Conservation (phyloP, 2,329 filamentous ascomycete species). For the Colletotrichum echinochloae region DNA sequence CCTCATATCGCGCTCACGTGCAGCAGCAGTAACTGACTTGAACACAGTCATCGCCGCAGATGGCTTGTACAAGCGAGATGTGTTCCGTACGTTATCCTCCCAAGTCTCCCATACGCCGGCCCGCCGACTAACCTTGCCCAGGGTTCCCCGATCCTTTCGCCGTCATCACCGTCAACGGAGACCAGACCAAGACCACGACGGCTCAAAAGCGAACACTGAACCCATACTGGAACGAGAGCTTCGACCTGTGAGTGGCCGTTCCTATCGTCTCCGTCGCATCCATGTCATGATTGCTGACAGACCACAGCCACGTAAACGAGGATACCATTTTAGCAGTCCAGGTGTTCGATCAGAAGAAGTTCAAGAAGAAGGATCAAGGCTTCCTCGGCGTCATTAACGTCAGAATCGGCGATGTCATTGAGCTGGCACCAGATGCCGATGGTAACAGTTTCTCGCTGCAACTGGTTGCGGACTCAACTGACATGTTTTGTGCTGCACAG, state of each 20-base stretch:
- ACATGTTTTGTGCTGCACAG: constrained; percentile 62
- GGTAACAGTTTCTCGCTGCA: constrained; percentile 68
- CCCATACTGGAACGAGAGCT: constrained; percentile 99
- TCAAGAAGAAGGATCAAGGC: constrained; percentile 99
- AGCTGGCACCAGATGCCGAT: constrained; percentile 88
- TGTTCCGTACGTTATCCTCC: constrained; percentile 81
- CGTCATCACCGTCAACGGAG: constrained; percentile 95
- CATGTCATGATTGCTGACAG: constrained; percentile 15
- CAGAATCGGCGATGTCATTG: constrained; percentile 92
- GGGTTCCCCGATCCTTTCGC: constrained; percentile 98
- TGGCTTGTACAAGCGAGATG: constrained; percentile 98
- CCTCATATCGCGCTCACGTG: constrained; percentile 41
- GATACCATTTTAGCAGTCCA: constrained; percentile 97
- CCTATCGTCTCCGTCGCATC: constrained; percentile 41
- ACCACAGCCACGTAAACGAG: constrained; percentile 83
- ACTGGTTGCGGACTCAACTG: constrained; percentile 41
- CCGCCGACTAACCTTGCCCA: constrained; percentile 55
- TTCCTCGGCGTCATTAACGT: constrained; percentile 99
- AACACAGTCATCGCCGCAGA: constrained; percentile 94
- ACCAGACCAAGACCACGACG: constrained; percentile 97
- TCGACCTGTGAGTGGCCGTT: constrained; percentile 83
- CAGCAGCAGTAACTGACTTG: constrained; percentile 51
- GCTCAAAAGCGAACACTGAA: constrained; percentile 98
- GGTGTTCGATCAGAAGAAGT: constrained; percentile 99
- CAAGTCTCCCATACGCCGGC: not conserved